Evolutionary conservation across 306 rosid species (phyloP), one percentile per base, ranked within the genome.

Genomic region (Prunus persica): DNA sequence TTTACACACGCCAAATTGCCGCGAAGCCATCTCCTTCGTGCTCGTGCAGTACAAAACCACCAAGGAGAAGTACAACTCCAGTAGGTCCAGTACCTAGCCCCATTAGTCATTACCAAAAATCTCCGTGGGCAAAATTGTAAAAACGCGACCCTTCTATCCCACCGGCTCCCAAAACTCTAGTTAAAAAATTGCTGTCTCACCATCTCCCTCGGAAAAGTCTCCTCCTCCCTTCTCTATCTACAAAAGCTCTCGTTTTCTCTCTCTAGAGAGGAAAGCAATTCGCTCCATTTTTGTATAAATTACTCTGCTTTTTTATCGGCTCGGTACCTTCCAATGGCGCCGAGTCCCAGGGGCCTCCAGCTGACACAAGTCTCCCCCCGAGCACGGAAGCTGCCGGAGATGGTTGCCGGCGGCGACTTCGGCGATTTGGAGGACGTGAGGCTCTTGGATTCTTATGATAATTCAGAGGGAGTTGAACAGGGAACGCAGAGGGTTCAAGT

Each of bases 391-490:
- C 12, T 58, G 8, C 61, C 57, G 79, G 64, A 57, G 24, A 68
- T 32, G 28, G 72, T 24, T 57, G 61, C 4, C 67, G 70, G 9
- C 3, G 84, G 6, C 54, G 78, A 34, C 3, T 63, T 86, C 79
- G 92, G 74, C 5, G 93, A 89, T 50, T 87, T 88, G 15, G 99
- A 92, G 85, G 87, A 87, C 19, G 97, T 91, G 20, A 86, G 97
- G 10, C 92, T 95, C 0, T 76, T 95, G 34, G 99, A 95, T 80
- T 87, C 93, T 3, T 95, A 90, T 47, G 84, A 75, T 7, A 74
- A 73, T 60, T 71, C 70, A 1, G 81, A 62, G 32, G 67, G 74
- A 79, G 65, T 80, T 32, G 84, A 78, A 19, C 80, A 78, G 22
- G 86, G 83, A 34, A 78, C 72, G 81, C 83, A 75, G 87, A 84